Evolutionary conservation across 768 basidiomycete species (phyloP), one percentile per base, ranked within the genome.

Genomic region (Pisolithus tinctorius): DNA sequence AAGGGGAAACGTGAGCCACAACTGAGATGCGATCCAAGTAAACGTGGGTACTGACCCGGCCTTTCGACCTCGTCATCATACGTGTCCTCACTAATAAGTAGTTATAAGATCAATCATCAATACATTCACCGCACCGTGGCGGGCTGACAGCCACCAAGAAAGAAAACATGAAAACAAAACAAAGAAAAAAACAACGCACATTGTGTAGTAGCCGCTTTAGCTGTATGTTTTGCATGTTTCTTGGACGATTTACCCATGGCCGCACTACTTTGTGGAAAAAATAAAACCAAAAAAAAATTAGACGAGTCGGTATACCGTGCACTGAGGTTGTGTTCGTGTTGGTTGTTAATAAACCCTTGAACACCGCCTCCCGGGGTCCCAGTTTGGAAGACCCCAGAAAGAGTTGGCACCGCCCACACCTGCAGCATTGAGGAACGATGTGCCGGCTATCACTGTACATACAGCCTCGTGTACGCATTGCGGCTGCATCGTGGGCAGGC

Each of bases 1-100:
- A 20, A 25, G 45, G 20, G 9, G 5, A 20, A 58, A 57, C 58
- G 30, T 45, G 46, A 60, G 53, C 30, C 30, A 31, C 48, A 58
- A 44, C 55, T 43, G 45, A 58, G 41, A 47, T 53, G 48, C 54
- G 52, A 26, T 54, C 54, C 52, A 63, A 54, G 37, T 47, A 48
- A 58, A 61, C 55, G 61, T 63, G 63, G 61, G 51, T 53, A 65
- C 78, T 71, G 54, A 78, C 79, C 73, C 71, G 76, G 64, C 76
- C 80, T 63, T 76, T 78, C 54, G 78, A 79, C 70, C 80, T 75
- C 56, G 80, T 82, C 58, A 71, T 79, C 58, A 71, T 79, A 55
- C 80, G 77, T 38, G 79, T 71, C 58, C 80, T 77, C 63, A 73
- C 81, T 81, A 68, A 52, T 55, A 31, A 31, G 30, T 31, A 31